Evolutionary conservation across 192 early-diverging fungal genomes (phyloP).

Genomic region (Nowakowskiella sp.): DNA sequence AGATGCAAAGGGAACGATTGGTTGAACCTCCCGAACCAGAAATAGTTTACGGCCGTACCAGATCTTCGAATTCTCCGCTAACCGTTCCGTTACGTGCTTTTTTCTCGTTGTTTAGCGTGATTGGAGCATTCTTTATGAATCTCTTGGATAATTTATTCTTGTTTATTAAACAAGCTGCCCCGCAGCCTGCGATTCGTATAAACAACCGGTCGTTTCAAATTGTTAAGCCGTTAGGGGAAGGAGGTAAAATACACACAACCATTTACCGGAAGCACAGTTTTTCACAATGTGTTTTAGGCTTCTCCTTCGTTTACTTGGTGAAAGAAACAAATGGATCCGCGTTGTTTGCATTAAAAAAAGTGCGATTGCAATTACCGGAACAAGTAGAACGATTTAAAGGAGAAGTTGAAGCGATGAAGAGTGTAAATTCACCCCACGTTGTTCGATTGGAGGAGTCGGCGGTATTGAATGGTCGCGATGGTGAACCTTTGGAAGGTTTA

Average conservation of each 20-base stretch:
- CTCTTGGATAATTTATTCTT: conserved; percentile 12
- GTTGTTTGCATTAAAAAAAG: conserved; percentile 34
- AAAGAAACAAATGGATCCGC: conserved; percentile 14
- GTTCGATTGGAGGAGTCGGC: conserved; percentile 29
- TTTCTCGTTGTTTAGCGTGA: conserved; percentile 2
- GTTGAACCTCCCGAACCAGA: too few species aligned
- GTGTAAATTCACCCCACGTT: conserved; percentile 27
- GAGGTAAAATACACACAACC: conserved; percentile 15
- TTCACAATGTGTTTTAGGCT: conserved; percentile 15
- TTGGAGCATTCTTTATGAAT: conserved; percentile 11
- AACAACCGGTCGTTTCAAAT: conserved; percentile 8
- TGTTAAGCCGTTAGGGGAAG: conserved; percentile 30
- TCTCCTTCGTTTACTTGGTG: conserved; percentile 42
- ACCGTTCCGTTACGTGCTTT: too few species aligned
- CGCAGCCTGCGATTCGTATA: conserved; percentile 6
- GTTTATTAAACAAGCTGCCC: too few species aligned
- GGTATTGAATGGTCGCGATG: conserved; percentile 9
- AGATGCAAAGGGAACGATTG: too few species aligned
- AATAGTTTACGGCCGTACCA: too few species aligned
- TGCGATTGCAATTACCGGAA: conserved; percentile 39
- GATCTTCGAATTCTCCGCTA: too few species aligned
- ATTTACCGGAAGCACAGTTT: background rate
- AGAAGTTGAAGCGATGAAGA: conserved; percentile 32
- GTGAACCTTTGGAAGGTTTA: conserved; percentile 24
- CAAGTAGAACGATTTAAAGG: conserved; percentile 32